A percentile compares a stretch with the other conserved stretches of the same genome.
phyloP scores from a whole-genome alignment of 768 basidiomycete genomes.

The Polyporus arcularius region DNA sequence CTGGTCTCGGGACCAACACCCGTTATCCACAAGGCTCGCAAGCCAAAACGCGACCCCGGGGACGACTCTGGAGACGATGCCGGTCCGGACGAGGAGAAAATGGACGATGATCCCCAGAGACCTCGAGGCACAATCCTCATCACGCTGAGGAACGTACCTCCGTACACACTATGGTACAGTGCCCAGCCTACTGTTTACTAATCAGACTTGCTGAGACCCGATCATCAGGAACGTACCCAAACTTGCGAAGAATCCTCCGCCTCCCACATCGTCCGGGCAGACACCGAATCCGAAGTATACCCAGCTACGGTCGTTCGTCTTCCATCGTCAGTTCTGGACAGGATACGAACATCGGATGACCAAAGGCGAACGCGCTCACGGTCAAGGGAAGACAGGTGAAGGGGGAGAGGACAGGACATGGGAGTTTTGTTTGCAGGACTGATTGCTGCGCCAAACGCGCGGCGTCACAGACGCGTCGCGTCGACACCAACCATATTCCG shows the following conservation, averaged over 20 bases:
- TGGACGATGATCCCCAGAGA: constrained; percentile 9
- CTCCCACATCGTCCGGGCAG: constrained; percentile 44
- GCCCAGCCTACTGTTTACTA: too few relatives aligned
- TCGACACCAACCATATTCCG: too few relatives aligned
- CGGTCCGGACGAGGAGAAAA: constrained; percentile 29
- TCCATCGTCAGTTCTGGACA: constrained; percentile 67
- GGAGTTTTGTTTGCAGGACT: constrained; percentile 66
- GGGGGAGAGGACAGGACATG: constrained; percentile 84
- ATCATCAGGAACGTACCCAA: constrained; percentile 68
- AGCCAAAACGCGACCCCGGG: constrained; percentile 40
- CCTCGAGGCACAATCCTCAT: constrained; percentile 77
- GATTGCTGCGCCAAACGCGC: neutral
- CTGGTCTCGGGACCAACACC: constrained; percentile 62
- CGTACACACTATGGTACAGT: constrained; percentile 82
- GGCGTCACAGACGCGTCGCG: neutral
- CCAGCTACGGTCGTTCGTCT: constrained; percentile 78
- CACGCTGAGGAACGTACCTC: constrained; percentile 82
- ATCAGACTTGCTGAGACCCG: neutral
- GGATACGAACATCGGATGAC: constrained; percentile 97
- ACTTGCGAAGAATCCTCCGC: constrained; percentile 74
- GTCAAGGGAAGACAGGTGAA: constrained; percentile 65
- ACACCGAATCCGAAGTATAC: constrained; percentile 67
- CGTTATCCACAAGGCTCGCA: constrained; percentile 38
- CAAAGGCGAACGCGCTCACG: constrained; percentile 76
- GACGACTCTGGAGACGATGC: constrained; percentile 49